These are phyloP conservation scores for Penicillium hesseltinei DNA, from an alignment of 2,329 filamentous ascomycete species.

Conservation along the genomic window DNA sequence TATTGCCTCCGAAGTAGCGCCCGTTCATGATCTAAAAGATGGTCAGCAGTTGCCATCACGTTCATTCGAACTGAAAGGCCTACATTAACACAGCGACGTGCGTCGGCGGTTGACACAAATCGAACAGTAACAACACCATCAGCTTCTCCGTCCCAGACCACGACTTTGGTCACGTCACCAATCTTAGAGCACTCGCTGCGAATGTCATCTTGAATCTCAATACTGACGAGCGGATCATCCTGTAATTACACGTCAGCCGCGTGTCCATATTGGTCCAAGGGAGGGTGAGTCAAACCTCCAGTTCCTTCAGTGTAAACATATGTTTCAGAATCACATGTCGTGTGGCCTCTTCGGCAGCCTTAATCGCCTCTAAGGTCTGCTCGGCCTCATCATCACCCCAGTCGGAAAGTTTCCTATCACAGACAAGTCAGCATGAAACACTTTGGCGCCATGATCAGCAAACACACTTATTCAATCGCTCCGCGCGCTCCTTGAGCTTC, in stretches of 20 bases:
- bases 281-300: conserved; percentile 54
- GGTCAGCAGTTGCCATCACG: conserved; percentile 5
- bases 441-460: neutral
- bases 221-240: conserved; percentile 75
- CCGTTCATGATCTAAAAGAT: conserved; percentile 65
- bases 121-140: conserved; percentile 83
- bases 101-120: conserved; percentile 70
- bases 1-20: conserved; percentile 70
- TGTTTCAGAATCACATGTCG: conserved; percentile 76
- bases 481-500: conserved; percentile 87
- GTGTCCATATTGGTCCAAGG: neutral
- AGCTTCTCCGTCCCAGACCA: conserved; percentile 81
- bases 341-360: neutral
- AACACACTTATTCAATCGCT: conserved; percentile 70
- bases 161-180: conserved; percentile 84
- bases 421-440: conserved; percentile 16
- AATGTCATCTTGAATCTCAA: conserved; percentile 94
- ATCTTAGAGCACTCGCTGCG: conserved; percentile 84
- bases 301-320: conserved; percentile 85
- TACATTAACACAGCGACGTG: conserved; percentile 65
- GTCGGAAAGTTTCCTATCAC: conserved; percentile 75
- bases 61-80: conserved; percentile 11
- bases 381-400: conserved; percentile 81
- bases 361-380: neutral
- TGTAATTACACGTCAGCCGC: conserved; percentile 27